phyloP scores from a whole-genome alignment of 1,284 basidiomycete genomes.

The Pascua guehoae region DNA sequence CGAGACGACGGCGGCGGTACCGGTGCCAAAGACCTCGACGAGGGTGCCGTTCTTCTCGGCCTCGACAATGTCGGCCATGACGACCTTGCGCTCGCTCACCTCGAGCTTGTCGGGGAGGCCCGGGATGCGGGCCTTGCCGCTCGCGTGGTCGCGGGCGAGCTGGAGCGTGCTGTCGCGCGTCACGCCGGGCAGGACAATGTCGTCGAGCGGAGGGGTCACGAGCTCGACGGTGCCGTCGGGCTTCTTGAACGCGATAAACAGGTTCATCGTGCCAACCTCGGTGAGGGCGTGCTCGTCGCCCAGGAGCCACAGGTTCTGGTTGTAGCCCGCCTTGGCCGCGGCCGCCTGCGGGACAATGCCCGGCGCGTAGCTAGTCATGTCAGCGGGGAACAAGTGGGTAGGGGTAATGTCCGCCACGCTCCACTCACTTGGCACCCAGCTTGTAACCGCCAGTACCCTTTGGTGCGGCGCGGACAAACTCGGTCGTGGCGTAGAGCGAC shows the following conservation, averaged over 20 bases:
- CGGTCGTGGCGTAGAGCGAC: slow-evolving; percentile 82
- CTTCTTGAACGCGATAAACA: slow-evolving; percentile 79
- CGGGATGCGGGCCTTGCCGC: slow-evolving; percentile 58
- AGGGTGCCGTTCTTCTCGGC: slow-evolving; percentile 68
- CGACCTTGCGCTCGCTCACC: slow-evolving; percentile 78
- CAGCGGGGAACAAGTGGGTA: background rate
- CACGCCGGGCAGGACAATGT: slow-evolving; percentile 93
- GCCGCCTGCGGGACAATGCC: slow-evolving; percentile 82
- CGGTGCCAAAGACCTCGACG: slow-evolving; percentile 88
- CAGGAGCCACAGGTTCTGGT: slow-evolving; percentile 92
- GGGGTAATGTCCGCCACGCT: too few species aligned
- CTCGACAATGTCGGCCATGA: slow-evolving; percentile 80
- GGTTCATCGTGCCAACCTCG: slow-evolving; percentile 87
- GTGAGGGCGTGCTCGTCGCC: slow-evolving; percentile 82
- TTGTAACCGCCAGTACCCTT: slow-evolving; percentile 93
- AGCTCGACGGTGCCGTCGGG: slow-evolving; percentile 72
- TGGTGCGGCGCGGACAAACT: slow-evolving; percentile 82
- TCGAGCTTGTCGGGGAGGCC: slow-evolving; percentile 65
- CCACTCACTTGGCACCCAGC: slow-evolving; percentile 68
- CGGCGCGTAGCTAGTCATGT: slow-evolving; percentile 68
- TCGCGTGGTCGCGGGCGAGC: slow-evolving; percentile 71
- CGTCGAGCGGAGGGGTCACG: slow-evolving; percentile 86
- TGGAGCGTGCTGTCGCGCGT: slow-evolving; percentile 87
- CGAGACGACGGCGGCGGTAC: slow-evolving; percentile 83
- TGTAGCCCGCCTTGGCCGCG: slow-evolving; percentile 80